Evolutionary conservation across 2,329 filamentous ascomycete species (phyloP), one percentile per base, ranked within the genome.

Genomic region (Emmonsia crescens): DNA sequence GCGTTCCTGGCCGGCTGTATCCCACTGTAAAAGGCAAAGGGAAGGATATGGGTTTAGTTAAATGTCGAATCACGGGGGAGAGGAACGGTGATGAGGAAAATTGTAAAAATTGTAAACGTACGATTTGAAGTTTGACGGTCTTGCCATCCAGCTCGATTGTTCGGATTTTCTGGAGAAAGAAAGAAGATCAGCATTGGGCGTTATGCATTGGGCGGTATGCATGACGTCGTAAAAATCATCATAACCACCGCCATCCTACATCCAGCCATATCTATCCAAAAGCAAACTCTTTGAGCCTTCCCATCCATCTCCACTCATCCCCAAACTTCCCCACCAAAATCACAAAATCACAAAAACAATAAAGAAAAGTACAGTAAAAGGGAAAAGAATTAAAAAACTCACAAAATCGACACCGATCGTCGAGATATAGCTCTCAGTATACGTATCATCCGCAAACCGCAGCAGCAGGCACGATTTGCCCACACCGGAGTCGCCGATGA

Each of bases 401-500:
- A 96, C 91, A 75, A 99, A 99, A 79, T 99, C 94, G 69, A 99
- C 94, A 78, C 94, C 94, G 78, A 99, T 99, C 70, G 94, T 99
- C 67, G 94, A 97, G 81, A 99, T 99, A 83, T 97, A 99, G 77
- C 90, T 96, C 82, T 97, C 94, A 65, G 94, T 99, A 83, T 97
- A 99, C 78, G 94, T 97, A 75, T 96, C 92, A 76, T 96, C 94
- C 75, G 94, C 94, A 75, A 99, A 99, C 82, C 94, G 91, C 76
- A 99, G 84, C 70, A 99, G 84, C 81, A 99, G 79, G 81, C 94
- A 99, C 75, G 94, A 99, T 88, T 99, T 99, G 88, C 94, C 94
- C 74, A 99, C 94, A 86, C 94, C 94, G 78, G 94, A 99, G 79
- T 99, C 94, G 80, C 94, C 94, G 86, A 99, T 99, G 83, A 99